Conservation (phyloP, 2,329 filamentous ascomycete species). For the Phyllosticta capitalensis region DNA sequence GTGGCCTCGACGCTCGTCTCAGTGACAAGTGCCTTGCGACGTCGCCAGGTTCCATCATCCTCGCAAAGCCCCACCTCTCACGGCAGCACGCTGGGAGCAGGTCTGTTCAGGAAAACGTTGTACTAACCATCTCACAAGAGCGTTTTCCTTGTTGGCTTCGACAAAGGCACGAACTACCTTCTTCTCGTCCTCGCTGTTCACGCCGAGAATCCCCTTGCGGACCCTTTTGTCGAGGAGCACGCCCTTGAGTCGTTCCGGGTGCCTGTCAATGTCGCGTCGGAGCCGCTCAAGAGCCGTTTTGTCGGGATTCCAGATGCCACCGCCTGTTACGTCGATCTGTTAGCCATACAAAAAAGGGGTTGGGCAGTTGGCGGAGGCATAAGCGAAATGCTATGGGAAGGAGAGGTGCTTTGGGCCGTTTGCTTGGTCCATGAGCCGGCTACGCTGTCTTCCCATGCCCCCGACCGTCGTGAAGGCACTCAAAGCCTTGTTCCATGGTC, state of each 20-base stretch:
- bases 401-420: background rate
- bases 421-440: too few species aligned
- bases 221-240: constrained; percentile 54
- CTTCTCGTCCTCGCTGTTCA: constrained; percentile 44
- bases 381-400: background rate
- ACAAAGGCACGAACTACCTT: constrained; percentile 60
- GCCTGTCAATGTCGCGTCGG: constrained; percentile 64
- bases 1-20: background rate
- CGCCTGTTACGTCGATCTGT: constrained; percentile 40
- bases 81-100: background rate
- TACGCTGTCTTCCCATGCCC: too few species aligned
- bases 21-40: background rate
- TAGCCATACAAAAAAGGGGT: background rate
- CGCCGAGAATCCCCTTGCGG: constrained; percentile 55
- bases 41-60: background rate
- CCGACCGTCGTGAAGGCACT: too few species aligned
- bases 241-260: constrained; percentile 59
- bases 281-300: constrained; percentile 55
- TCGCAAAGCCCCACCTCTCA: background rate
- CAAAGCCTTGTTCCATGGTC: too few species aligned
- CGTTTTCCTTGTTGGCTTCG: constrained; percentile 57
- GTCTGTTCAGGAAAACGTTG: background rate
- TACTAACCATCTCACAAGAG: constrained; percentile 76
- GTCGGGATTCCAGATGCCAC: constrained; percentile 75
- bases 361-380: too few species aligned